Evolutionary conservation across 116 monocot species (phyloP).

Genomic region (Posidonia oceanica): DNA sequence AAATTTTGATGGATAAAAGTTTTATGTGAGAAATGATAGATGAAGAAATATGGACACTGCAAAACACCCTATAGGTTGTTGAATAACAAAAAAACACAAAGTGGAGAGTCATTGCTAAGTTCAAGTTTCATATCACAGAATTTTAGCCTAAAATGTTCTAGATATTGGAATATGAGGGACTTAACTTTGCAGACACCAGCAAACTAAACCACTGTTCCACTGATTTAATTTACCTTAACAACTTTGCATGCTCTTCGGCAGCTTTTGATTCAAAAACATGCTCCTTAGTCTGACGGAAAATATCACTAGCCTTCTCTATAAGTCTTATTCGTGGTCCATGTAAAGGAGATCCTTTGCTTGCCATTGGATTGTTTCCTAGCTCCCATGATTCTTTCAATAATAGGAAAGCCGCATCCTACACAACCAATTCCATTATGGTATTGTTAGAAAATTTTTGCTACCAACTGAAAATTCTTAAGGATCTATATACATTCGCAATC

Average conservation of each 20-base stretch:
- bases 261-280: slow-evolving; percentile 85
- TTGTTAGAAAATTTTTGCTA: neutral
- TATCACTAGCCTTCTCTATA: slow-evolving; percentile 78
- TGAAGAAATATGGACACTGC: too few relatives aligned
- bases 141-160: too few relatives aligned
- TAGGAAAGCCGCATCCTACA: slow-evolving; percentile 80
- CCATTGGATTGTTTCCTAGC: slow-evolving; percentile 77
- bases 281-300: slow-evolving; percentile 85
- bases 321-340: slow-evolving; percentile 82
- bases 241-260: slow-evolving; percentile 90
- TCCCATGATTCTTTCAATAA: slow-evolving; percentile 86
- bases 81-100: too few relatives aligned
- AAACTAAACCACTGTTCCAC: neutral
- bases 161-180: too few relatives aligned
- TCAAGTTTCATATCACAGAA: too few relatives aligned
- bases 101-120: too few relatives aligned
- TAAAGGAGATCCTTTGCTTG: slow-evolving; percentile 82
- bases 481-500: too few relatives aligned
- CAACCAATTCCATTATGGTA: slow-evolving; percentile 4
- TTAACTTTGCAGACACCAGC: too few relatives aligned
- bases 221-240: slow-evolving; percentile 57
- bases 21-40: too few relatives aligned
- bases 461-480: too few relatives aligned
- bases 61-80: too few relatives aligned
- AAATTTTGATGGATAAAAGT: too few relatives aligned